Base-by-base conservation (phyloP, 2,329 filamentous ascomycete species). In the Leptographium wingfieldii region DNA sequence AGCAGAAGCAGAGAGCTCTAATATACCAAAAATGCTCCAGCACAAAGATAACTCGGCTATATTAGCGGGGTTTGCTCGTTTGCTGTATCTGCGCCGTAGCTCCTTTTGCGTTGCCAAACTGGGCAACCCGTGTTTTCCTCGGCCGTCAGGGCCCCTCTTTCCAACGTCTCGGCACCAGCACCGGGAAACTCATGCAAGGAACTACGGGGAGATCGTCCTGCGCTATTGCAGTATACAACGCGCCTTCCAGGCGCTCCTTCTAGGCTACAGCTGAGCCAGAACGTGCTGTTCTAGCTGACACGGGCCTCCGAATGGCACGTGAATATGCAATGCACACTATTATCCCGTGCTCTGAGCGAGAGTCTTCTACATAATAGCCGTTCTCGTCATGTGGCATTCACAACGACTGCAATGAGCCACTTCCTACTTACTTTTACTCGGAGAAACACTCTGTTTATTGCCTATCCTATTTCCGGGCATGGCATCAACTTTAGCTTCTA, bases 51-150 rank as follows among this genome's bases (percentile, higher is more conserved):
- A n/a, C 19, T 49, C n/a, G 27, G 19, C n/a, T 55, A 56, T 59
- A 59, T 52, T 59, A 59, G 58, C 58, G 58, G 58, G 52, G 58
- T 51, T 40, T 53, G 51, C 55, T 56, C 53, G 52, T 33, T 57
- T 19, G 25, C 14, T 31, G 49, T 46, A 19, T 27, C 22, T 55
- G 29, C 27, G 52, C 52, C 52, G 35, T 54, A 54, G 52, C 29
- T 54, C 29, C 49, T 31, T 5, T 33, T 31, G 52, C 31, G 31
- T 56, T 46, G 35, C 54, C 54, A 3, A 29, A 46, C 27, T 35
- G 27, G 27, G 27, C 43, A 35, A 35, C 55, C 55, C n/a, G 55
- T 48, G n/a, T 27, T 27, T 49, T 56, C 55, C 55, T 56, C 55
- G 55, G 55, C 27, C 40, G 9, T n/a, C 35, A 22, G 40, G 40